Conservation (phyloP, 148 eudicot species). For the Selenicereus undatus region DNA sequence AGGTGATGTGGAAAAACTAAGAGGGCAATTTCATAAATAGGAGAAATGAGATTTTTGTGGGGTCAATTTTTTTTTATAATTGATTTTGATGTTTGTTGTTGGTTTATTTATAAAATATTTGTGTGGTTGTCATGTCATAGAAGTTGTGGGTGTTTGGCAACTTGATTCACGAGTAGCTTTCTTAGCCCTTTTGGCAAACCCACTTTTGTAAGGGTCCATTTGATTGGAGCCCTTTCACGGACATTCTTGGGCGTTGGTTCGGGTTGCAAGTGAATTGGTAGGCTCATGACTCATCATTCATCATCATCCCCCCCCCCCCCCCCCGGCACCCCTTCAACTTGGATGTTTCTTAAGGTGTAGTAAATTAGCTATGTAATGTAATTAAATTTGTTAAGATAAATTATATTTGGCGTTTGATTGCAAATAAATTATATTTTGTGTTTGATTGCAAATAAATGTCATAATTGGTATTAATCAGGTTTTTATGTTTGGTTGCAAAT, state of each 20-base stretch:
- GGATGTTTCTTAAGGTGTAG: neutral
- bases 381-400: neutral
- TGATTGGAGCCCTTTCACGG: neutral
- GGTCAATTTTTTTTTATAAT: too few relatives aligned
- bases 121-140: conserved; percentile 18
- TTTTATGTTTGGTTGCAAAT: neutral
- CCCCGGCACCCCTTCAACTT: too few relatives aligned
- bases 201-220: neutral
- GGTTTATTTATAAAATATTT: neutral
- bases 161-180: conserved; percentile 9
- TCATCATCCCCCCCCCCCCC: neutral
- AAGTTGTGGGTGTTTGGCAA: conserved; percentile 8
- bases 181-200: neutral
- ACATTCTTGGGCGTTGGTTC: neutral
- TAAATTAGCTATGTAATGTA: neutral
- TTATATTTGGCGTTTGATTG: too few relatives aligned
- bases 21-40: too few relatives aligned
- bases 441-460: neutral
- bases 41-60: too few relatives aligned
- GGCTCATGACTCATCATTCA: neutral
- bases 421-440: too few relatives aligned
- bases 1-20: too few relatives aligned
- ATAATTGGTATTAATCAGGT: too few relatives aligned
- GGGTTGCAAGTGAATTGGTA: conserved; percentile 3
- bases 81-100: neutral